Evolutionary conservation across 768 basidiomycete species (phyloP).

Genomic region (Lentinula aciculospora): DNA sequence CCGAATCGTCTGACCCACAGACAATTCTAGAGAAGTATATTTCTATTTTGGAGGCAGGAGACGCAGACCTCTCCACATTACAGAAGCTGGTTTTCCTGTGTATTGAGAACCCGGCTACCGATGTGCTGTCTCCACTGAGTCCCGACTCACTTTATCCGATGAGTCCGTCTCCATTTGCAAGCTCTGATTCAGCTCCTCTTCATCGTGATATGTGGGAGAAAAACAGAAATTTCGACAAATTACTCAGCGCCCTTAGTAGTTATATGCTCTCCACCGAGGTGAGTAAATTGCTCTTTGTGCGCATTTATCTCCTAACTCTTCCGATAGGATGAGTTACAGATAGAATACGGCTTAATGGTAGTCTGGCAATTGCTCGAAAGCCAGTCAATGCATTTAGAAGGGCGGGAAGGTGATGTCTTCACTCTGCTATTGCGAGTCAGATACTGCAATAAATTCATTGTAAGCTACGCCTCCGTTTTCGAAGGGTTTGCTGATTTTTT

Average conservation of each 20-base stretch:
- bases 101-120: constrained; percentile 48
- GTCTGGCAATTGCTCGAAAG: constrained; percentile 81
- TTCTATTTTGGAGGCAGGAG: constrained; percentile 43
- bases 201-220: constrained; percentile 66
- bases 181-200: constrained; percentile 35
- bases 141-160: constrained; percentile 43
- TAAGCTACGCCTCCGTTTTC: constrained; percentile 28
- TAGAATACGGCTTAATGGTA: constrained; percentile 77
- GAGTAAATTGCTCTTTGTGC: constrained; percentile 15
- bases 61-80: constrained; percentile 47
- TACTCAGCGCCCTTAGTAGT: constrained; percentile 61
- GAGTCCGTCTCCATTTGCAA: constrained; percentile 54
- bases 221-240: constrained; percentile 61
- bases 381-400: constrained; percentile 69
- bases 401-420: constrained; percentile 74
- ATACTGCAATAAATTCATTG: constrained; percentile 66
- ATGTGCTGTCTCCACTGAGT: constrained; percentile 50
- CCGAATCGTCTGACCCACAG: constrained; percentile 28
- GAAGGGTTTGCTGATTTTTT: neutral
- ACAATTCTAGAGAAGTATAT: constrained; percentile 53
- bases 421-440: constrained; percentile 64
- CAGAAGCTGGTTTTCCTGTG: constrained; percentile 66
- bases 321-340: constrained; percentile 50
- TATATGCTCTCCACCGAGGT: constrained; percentile 65
- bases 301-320: constrained; percentile 8